Evolutionary conservation across 225 moss, liverwort and hornwort species (phyloP), one percentile per base, ranked within the genome.

Genomic region (Lunularia cruciata): DNA sequence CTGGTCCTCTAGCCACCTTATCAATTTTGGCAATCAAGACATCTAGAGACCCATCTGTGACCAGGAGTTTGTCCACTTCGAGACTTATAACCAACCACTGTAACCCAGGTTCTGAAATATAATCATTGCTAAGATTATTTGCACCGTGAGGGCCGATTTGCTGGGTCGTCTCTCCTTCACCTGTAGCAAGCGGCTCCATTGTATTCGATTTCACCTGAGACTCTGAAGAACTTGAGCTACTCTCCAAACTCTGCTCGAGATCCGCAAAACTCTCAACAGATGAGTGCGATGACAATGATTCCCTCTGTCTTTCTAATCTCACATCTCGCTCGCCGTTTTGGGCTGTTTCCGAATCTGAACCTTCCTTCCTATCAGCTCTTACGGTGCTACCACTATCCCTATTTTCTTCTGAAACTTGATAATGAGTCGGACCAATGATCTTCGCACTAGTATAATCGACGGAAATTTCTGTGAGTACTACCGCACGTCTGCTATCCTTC

Each of bases 21-120:
- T 72, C 71, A 32, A 90, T 79, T 79, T 86, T 92, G 45, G 90
- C 89, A 70, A 90, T 65, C 30, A 90, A 70, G 68, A 86, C 76
- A 78, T 86, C 92, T 66, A 90, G 65, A 35, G 78, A 73, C 39
- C 87, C 88, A 78, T 90, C 90, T 68, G 86, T 89, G n/a, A 98
- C 79, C 67, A 86, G 60, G 45, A 92, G 52, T 63, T 83, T 86
- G 53, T 90, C 92, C 57, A 93, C 66, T 67, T 92, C 86, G 62
- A 87, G 72, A 28, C 47, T 84, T 54, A 78, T 63, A 72, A 79
- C 47, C 70, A 92, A 59, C 83, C 86, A 89, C 51, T 31, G 38
- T 12, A 18, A 62, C 33, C 22, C 71, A 15, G 59, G 49, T 45
- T 35, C 49, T 46, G 33, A 46, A n/a, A 45, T 45, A 42, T 30